Evolutionary conservation across 371 early-diverging fungal genomes (phyloP).

Genomic region (Mortierella sp.): DNA sequence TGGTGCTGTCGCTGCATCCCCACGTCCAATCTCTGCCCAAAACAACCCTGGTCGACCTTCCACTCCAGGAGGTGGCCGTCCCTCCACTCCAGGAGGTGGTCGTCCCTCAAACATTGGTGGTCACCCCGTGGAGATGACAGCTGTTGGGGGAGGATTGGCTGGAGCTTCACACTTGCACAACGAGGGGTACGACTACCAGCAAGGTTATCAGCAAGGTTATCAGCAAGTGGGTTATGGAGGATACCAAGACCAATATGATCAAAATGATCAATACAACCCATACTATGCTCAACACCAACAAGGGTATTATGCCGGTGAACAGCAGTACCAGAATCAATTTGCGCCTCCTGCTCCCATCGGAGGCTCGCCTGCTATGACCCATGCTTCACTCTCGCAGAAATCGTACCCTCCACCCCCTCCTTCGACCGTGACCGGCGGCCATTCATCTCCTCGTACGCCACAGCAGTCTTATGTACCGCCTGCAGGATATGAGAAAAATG

Average conservation of each 20-base stretch:
- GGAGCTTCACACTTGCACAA: neutral
- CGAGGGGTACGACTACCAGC: slow-evolving; percentile 33
- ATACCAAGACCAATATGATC: slow-evolving; percentile 8
- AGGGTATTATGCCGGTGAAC: slow-evolving; percentile 14
- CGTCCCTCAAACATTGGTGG: slow-evolving; percentile 15
- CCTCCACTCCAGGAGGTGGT: neutral
- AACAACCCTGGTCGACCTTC: neutral
- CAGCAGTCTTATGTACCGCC: slow-evolving; percentile 6
- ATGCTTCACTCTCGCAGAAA: slow-evolving; percentile 4
- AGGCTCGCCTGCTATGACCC: slow-evolving; percentile 19
- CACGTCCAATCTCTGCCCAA: slow-evolving; percentile 11
- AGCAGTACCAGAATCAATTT: slow-evolving; percentile 31
- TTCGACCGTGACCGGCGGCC: slow-evolving; percentile 1
- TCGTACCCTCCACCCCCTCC: slow-evolving; percentile 21
- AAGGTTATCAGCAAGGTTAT: slow-evolving; percentile 28
- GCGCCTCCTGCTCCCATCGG: slow-evolving; percentile 15
- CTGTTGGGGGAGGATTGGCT: slow-evolving; percentile 13
- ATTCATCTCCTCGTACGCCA: slow-evolving; percentile 24
- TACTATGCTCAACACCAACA: slow-evolving; percentile 45
- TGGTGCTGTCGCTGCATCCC: slow-evolving; percentile 2
- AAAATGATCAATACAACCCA: slow-evolving; percentile 31
- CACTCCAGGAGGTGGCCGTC: neutral
- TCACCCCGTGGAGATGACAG: slow-evolving; percentile 37
- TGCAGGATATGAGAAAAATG: slow-evolving; percentile 16
- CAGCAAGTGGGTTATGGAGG: slow-evolving; percentile 28